Base-by-base conservation (phyloP, 1,139 yeast genomes). In the Pichia sp. region DNA sequence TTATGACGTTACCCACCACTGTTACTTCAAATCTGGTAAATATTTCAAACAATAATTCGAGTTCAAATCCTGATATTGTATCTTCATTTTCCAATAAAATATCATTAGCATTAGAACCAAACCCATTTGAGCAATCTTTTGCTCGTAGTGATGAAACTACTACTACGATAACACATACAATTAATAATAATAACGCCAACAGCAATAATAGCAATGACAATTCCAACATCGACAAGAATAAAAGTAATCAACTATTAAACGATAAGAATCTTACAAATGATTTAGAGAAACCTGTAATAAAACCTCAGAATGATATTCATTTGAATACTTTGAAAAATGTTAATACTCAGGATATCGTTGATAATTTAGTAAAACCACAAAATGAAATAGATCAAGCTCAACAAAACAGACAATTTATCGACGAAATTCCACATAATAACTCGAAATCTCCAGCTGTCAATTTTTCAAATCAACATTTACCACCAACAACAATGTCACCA, bases 71-170 rank as follows among this genome's bases (percentile, higher is more conserved):
- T n/a, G 47, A 42, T 28, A 22, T 41, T 6, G 41, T 34, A 11
- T 36, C 46, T 3, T 9, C 47, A 4, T 33, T 44, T n/a, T 29
- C 45, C 6, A 33, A 45, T 1, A 40, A 47, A n/a, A 45, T 31
- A 31, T 20, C 51, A 4, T 42, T 61, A 11, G 66, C 61, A 40
- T 40, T 89, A 52, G 99, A 92, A 62, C 96, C 94, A 4, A 92
- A 92, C 59, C 98, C 97, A 2, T 92, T 92, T 60, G 98, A 92
- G 64, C 82, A 84, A 62, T 87, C 96, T 40, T 92, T 92, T 67
- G 97, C 96, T 31, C 81, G 78, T 46, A 73, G 45, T 22, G 50
- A 55, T 30, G 51, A 46, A 5, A 27, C 35, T n/a, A n/a, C 10
- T n/a, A 5, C 8, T n/a, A 29, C 16, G 16, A 16, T 16, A 16